Base-by-base conservation (phyloP, 768 basidiomycete species). In the Crassisporium funariophilum region DNA sequence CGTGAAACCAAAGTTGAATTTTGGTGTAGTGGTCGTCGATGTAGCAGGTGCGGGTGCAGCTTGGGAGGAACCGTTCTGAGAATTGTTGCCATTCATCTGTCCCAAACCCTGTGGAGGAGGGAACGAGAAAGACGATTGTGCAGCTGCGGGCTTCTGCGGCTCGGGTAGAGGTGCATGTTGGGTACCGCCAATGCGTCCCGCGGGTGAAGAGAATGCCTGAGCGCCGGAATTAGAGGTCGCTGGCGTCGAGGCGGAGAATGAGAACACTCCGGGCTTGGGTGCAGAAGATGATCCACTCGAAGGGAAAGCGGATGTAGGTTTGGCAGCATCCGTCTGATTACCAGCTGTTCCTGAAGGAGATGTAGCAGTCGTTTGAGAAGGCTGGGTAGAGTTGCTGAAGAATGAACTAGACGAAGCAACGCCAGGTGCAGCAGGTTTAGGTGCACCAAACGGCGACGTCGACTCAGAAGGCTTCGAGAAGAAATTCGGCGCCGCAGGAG, bases 401-500 rank as follows among this genome's bases (percentile, higher is more conserved):
- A n/a, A n/a, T n/a, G n/a, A n/a, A n/a, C 15, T 24, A 39, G n/a
- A 27, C 8, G 45, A 20, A 24, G 49, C 12, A 10, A 41, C 34
- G 9, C 39, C 35, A 19, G 45, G 42, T 10, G 46, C 1, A 22
- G 50, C 12, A 41, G 56, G 35, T n/a, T n/a, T n/a, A n/a, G n/a
- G n/a, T n/a, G n/a, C n/a, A 25, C 39, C 41, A 21, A 55, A 49
- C 11, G 51, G 37, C n/a, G n/a, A 25, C 2, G 52, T 20, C 21
- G 63, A 41, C n/a, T 52, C 13, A 5, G 49, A 29, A 22, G 57
- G 49, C n/a, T 50, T 57, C 11, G 45, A 22, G 25, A 56, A 47
- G 41, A 47, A 50, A 15, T 49, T 54, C 25, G 46, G 48, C n/a
- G 43, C 23, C n/a, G 3, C 11, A 31, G 29, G 29, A 2, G 29